A percentile compares a stretch with the other conserved stretches of the same genome.
phyloP scores from a whole-genome alignment of 345 rosid species.

The Gossypium raimondii region DNA sequence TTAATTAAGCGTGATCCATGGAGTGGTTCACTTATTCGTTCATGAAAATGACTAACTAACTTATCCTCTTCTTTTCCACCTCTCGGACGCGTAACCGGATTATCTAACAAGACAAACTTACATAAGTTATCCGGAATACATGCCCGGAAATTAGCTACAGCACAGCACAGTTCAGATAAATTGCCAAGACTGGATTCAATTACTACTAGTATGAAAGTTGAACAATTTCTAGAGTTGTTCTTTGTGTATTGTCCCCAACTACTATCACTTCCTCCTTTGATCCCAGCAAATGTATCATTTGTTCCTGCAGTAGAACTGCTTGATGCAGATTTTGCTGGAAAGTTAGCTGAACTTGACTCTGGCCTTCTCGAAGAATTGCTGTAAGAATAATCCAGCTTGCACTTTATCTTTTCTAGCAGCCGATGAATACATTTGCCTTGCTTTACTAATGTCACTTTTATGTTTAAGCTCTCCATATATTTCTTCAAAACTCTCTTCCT shows the following conservation, averaged over 20 bases:
- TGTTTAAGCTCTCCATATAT: conserved; percentile 46
- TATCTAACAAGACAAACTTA: conserved; percentile 67
- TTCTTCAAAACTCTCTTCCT: conserved; percentile 44
- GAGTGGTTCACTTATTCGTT: conserved; percentile 46
- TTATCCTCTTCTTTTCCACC: conserved; percentile 11
- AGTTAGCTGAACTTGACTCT: conserved; percentile 33
- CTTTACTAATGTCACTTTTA: conserved; percentile 40
- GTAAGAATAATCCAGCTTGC: conserved; percentile 31
- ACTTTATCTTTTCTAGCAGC: conserved; percentile 33
- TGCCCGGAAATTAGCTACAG: conserved; percentile 40
- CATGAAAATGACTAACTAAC: conserved; percentile 26
- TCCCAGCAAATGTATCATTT: conserved; percentile 40
- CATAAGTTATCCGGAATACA: conserved; percentile 26
- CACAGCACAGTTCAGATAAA: conserved; percentile 24
- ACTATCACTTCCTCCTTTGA: conserved; percentile 42
- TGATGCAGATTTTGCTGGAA: conserved; percentile 9
- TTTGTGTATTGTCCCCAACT: conserved; percentile 23
- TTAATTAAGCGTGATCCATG: conserved; percentile 60
- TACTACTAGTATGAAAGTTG: conserved; percentile 40
- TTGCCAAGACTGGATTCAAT: conserved; percentile 53
- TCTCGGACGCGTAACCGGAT: conserved; percentile 19
- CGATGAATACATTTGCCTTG: conserved; percentile 41
- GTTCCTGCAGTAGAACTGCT: conserved; percentile 18
- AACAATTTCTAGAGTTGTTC: conserved; percentile 8
- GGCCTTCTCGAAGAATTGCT: conserved; percentile 36